Percentiles rank a stretch among this genome's conserved stretches.
These are phyloP conservation scores for Rhizophagus sp. DNA, from an alignment of 192 early-diverging fungal genomes.

Conservation along the genomic window DNA sequence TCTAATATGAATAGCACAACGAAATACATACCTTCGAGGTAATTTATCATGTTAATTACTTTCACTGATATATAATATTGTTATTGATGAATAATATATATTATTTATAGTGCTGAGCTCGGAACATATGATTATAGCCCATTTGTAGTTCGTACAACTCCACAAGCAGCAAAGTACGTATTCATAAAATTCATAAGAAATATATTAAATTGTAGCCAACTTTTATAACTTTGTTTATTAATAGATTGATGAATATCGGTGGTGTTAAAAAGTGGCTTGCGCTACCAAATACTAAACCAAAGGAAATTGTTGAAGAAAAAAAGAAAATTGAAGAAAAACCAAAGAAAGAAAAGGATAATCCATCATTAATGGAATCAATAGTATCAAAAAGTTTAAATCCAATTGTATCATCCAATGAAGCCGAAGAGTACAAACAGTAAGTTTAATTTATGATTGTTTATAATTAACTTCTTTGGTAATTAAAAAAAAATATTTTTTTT, in stretches of 20 bases:
- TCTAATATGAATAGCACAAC: constrained; percentile 85
- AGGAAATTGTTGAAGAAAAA: constrained; percentile 41
- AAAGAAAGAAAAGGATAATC: constrained; percentile 44
- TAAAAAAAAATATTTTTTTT: background rate
- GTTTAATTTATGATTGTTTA: background rate
- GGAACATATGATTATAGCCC: constrained; percentile 43
- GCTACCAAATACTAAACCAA: constrained; percentile 37
- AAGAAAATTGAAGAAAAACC: constrained; percentile 40
- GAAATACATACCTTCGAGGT: constrained; percentile 48
- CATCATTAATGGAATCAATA: constrained; percentile 46
- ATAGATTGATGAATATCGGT: constrained; percentile 26
- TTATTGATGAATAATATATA: background rate
- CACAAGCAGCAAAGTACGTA: background rate
- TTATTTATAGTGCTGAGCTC: background rate
- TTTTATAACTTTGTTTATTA: background rate
- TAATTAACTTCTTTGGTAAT: constrained; percentile 7
- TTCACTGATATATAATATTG: background rate
- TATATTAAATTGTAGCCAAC: background rate
- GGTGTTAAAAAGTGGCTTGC: constrained; percentile 31
- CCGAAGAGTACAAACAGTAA: constrained; percentile 63
- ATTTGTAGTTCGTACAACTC: constrained; percentile 37
- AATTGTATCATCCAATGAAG: constrained; percentile 46
- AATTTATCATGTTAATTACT: background rate
- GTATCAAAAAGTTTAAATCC: constrained; percentile 56
- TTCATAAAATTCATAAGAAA: background rate